Base-by-base conservation (phyloP, 2,329 filamentous ascomycete species). In the Xylaria sp. region DNA sequence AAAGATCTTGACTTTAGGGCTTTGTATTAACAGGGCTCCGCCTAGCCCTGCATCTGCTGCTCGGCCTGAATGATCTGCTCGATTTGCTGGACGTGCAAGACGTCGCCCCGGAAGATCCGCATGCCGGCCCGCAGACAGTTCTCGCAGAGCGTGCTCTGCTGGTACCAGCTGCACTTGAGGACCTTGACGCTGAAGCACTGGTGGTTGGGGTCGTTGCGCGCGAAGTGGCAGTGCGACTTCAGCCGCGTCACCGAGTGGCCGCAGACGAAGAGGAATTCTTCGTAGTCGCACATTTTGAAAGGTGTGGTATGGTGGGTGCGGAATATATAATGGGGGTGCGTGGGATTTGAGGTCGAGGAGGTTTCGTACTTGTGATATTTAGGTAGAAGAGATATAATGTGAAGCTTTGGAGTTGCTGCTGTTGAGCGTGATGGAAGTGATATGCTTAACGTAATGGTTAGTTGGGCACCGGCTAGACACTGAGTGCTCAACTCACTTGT, bases 171-270 rank as follows among this genome's bases (percentile, higher is more conserved):
- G 70, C 88, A 82, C 28, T 88, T 86, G 69, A 92, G 84, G 48
- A 87, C 87, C 81, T 91, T 90, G 65, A 92, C 87, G 12, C 89
- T 85, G 72, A 87, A 88, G 79, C 92, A 94, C 74, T 89, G 84
- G 77, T 94, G 91, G 70, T 87, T 84, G 0, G 88, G 88, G 74
- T 93, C 89, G 77, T 92, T 93, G 68, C 92, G 89, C 6, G 92
- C 91, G 73, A 89, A 90, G 80, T 94, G 92, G 79, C 92, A 94
- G 79, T 93, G 87, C 28, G 88, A 89, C 76, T 90, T 89, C 37
- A 92, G 82, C 23, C 89, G 86, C 32, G 85, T 80, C 18, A 83
- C 81, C 5, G 83, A 85, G 80, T 93, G 91, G 37, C 84, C 84
- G 81, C 92, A 94, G 61, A 78, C 80, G 78, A 91, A 94, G 69